Evolutionary conservation across 257 asterid species (phyloP), one percentile per base, ranked within the genome.

Genomic region (Nyctanthes arbortristis): DNA sequence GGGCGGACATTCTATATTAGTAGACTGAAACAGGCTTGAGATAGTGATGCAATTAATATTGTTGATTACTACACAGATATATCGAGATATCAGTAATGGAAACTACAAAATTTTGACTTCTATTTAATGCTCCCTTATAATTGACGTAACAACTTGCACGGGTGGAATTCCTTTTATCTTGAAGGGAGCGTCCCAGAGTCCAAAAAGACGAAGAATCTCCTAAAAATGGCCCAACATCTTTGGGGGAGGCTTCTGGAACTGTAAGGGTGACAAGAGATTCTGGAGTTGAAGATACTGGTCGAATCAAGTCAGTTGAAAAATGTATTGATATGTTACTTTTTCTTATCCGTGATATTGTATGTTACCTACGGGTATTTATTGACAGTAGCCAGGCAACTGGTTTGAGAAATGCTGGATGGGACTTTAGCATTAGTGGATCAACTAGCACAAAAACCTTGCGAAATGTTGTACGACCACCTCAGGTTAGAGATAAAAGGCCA

Each of bases 371-470:
- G 69, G 31, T 65, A 60, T 71, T 49, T 30, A 57, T 37, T 67
- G 52, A 69, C 87, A 83, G 87, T 78, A 83, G 84, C 75, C 98
- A 92, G 85, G 90, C 82, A 49, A 81, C 68, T 66, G 83, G 87
- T 66, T 57, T 75, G 78, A 82, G 73, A 77, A 85, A 85, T 84
- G 82, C 93, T 56, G 98, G 96, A 81, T 91, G 99, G 99, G 98
- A 94, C 88, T 91, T 91, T 80, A 91, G 95, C 78, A 85, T 91
- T 77, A 92, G 97, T 71, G 97, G 88, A 73, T 79, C 96, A 56
- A 65, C 75, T 66, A 84, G 85, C 78, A 82, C 92, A 16, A 97
- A 96, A 75, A 91, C 96, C 49, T 91, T 85, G 59, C 85, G 98
- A 75, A 91, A 88, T 80, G 89, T 72, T 32, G 89, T 85, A 72